These are phyloP conservation scores for Amphirosellinia nigrospora DNA, from an alignment of 495 filamentous ascomycete species.

Conservation along the genomic window DNA sequence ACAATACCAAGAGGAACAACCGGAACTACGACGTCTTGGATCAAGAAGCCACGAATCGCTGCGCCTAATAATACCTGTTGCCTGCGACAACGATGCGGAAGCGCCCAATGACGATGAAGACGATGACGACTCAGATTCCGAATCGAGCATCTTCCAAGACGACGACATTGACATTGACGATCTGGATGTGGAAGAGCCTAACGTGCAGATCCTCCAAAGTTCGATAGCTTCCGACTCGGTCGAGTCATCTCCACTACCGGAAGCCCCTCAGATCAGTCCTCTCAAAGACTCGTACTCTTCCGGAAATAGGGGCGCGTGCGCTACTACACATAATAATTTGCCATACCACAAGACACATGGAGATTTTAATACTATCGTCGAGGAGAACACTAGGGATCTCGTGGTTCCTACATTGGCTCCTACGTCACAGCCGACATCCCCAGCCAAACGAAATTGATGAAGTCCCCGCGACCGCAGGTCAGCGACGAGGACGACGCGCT, in stretches of 20 bases:
- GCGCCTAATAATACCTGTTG: slow-evolving; percentile 43
- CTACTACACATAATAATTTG: background rate
- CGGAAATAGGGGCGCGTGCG: slow-evolving; percentile 46
- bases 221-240: slow-evolving; percentile 40
- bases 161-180: slow-evolving; percentile 57
- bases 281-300: slow-evolving; percentile 54
- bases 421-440: slow-evolving; percentile 38
- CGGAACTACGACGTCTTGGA: slow-evolving; percentile 29
- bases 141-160: slow-evolving; percentile 57
- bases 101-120: slow-evolving; percentile 21
- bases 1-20: slow-evolving; percentile 29
- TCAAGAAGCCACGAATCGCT: slow-evolving; percentile 39
- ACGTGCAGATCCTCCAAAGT: slow-evolving; percentile 54
- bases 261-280: slow-evolving; percentile 52
- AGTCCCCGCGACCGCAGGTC: background rate
- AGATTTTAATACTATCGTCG: slow-evolving; percentile 50
- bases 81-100: slow-evolving; percentile 36
- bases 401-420: slow-evolving; percentile 38
- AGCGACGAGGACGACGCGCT: slow-evolving; percentile 13
- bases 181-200: slow-evolving; percentile 54
- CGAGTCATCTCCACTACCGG: slow-evolving; percentile 38
- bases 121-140: slow-evolving; percentile 51
- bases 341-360: slow-evolving; percentile 35
- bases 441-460: slow-evolving; percentile 10
- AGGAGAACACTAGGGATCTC: slow-evolving; percentile 53